A percentile compares a stretch with the other conserved stretches of the same genome.
phyloP scores from a whole-genome alignment of 768 basidiomycete genomes.

The Mycena belliarum region DNA sequence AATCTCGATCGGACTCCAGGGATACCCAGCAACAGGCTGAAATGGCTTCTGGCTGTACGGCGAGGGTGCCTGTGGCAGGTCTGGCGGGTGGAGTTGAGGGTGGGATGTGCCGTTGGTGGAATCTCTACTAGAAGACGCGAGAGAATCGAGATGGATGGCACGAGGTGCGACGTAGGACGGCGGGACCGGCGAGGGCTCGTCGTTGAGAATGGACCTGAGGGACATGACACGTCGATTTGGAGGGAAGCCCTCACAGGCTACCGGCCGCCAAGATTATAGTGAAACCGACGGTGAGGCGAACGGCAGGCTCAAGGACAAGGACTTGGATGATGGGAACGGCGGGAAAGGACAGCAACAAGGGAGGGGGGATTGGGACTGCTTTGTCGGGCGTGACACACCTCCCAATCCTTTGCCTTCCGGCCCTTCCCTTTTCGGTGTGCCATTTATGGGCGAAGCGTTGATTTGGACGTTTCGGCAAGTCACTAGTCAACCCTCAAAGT shows the following conservation, averaged over 20 bases:
- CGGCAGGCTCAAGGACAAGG: background rate
- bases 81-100: conserved; percentile 2
- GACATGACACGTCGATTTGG: conserved; percentile 52
- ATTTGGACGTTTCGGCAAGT: no score
- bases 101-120: background rate
- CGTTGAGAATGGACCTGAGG: conserved; percentile 78
- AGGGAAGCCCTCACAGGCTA: conserved; percentile 38
- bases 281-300: background rate
- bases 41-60: conserved; percentile 10
- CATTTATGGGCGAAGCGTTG: no score
- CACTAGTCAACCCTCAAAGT: background rate
- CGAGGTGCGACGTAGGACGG: conserved; percentile 35
- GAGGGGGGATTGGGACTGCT: no score
- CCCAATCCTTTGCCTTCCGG: no score
- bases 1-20: conserved; percentile 9
- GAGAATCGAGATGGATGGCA: conserved; percentile 28
- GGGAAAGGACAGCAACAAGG: background rate
- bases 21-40: conserved; percentile 5
- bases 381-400: no score
- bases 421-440: no score
- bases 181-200: conserved; percentile 54
- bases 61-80: conserved; percentile 5
- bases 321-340: background rate
- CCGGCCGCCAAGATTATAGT: background rate
- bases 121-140: conserved; percentile 9